phyloP scores from a whole-genome alignment of 257 asterid species.

The Craterostigma plantagineum region DNA sequence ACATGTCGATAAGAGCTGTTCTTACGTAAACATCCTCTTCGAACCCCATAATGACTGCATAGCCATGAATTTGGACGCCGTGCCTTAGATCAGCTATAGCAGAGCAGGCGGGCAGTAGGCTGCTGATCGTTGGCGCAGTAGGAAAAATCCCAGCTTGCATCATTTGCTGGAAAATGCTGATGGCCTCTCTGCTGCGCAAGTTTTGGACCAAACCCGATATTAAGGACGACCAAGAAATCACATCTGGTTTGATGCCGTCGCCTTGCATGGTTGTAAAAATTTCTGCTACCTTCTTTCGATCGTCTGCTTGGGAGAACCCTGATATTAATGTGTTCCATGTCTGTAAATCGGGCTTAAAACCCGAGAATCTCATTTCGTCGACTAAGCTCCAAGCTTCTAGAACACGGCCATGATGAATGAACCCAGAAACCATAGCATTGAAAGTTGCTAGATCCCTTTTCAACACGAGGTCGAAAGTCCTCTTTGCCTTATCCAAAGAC shows the following conservation, averaged over 20 bases:
- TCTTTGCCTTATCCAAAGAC: conserved; percentile 25
- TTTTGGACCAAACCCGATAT: conserved; percentile 57
- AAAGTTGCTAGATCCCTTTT: conserved; percentile 36
- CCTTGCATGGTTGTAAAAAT: conserved; percentile 21
- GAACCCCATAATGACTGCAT: conserved; percentile 26
- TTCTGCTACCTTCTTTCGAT: conserved; percentile 18
- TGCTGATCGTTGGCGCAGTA: conserved; percentile 38
- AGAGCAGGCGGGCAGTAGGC: conserved; percentile 48
- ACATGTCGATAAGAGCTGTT: conserved; percentile 56
- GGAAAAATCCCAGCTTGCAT: conserved; percentile 27
- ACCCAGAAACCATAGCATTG: conserved; percentile 56
- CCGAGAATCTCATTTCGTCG: conserved; percentile 22
- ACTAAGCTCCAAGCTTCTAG: conserved; percentile 23
- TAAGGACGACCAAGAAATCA: conserved; percentile 55
- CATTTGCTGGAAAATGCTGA: conserved; percentile 26
- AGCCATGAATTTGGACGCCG: conserved; percentile 59
- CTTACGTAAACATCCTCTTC: conserved; percentile 33
- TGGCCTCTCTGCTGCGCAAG: conserved; percentile 25
- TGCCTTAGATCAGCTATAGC: conserved; percentile 28
- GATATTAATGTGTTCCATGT: conserved; percentile 53
- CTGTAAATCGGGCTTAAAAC: conserved; percentile 34
- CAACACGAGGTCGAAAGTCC: conserved; percentile 30
- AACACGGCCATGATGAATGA: conserved; percentile 20
- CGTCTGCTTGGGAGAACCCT: conserved; percentile 48
- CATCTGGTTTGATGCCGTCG: conserved; percentile 39